Conservation (phyloP, 768 basidiomycete species). For the Tricholoma hemisulphureum region DNA sequence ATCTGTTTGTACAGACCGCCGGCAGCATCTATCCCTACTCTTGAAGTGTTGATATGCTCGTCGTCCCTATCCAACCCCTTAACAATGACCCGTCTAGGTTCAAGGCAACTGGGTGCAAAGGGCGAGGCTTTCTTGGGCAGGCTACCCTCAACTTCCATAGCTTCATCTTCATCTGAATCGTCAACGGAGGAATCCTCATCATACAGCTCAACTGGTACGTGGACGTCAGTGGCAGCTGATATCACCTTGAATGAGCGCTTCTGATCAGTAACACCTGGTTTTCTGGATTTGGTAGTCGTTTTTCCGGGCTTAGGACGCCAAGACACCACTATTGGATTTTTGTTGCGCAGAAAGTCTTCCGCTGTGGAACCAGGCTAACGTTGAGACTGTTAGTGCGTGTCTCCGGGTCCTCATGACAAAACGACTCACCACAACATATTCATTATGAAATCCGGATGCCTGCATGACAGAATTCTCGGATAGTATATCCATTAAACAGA, state of each 20-base stretch:
- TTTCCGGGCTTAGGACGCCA: conserved; percentile 33
- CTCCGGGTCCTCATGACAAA: background rate
- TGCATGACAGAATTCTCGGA: conserved; percentile 43
- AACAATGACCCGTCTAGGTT: background rate
- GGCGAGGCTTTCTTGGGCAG: background rate
- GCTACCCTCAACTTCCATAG: conserved; percentile 10
- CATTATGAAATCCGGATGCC: conserved; percentile 44
- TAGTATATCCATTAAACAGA: conserved; percentile 52
- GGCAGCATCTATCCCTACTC: conserved; percentile 15
- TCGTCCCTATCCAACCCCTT: background rate
- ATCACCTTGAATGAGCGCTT: conserved; percentile 26
- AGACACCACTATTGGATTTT: conserved; percentile 25
- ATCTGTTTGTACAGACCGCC: conserved; percentile 24
- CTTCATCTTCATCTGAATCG: conserved; percentile 23
- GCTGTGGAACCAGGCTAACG: conserved; percentile 36
- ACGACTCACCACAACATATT: conserved; percentile 50
- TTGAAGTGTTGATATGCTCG: background rate
- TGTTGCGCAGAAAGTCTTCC: conserved; percentile 24
- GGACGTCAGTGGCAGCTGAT: conserved; percentile 20
- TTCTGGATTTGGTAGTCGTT: conserved; percentile 21
- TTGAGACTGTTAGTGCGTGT: background rate
- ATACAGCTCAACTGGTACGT: conserved; percentile 36
- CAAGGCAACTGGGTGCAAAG: background rate
- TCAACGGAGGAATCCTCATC: conserved; percentile 24
- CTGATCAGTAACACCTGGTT: conserved; percentile 13